These are phyloP conservation scores for Hanseniaspora guilliermondii DNA, from an alignment of 805 yeast species.

Conservation along the genomic window DNA sequence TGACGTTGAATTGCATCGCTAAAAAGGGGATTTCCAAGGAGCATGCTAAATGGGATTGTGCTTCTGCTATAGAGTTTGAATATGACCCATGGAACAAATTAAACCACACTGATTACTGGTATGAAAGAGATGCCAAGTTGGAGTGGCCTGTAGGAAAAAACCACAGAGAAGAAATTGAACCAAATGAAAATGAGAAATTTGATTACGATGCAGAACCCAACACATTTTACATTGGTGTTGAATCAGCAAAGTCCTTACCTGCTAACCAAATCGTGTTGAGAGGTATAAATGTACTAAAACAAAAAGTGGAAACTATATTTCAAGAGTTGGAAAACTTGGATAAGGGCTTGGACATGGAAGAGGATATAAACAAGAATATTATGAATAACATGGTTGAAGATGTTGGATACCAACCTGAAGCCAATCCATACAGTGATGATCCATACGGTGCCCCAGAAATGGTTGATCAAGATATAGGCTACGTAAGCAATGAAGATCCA, in stretches of 20 bases:
- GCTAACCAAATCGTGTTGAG: slow-evolving; percentile 82
- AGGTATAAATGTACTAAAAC: slow-evolving; percentile 74
- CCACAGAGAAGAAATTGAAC: slow-evolving; percentile 93
- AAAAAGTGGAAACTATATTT: slow-evolving; percentile 80
- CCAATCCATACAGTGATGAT: slow-evolving; percentile 15
- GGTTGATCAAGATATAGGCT: slow-evolving; percentile 19
- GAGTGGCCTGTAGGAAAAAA: slow-evolving; percentile 92
- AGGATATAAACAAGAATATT: slow-evolving; percentile 76
- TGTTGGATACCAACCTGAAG: slow-evolving; percentile 30
- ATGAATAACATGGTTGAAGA: slow-evolving; percentile 38
- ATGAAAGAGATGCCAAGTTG: slow-evolving; percentile 69
- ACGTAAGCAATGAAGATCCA: slow-evolving; percentile 23
- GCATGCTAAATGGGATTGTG: slow-evolving; percentile 98
- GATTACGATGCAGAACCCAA: slow-evolving; percentile 75
- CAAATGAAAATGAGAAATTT: slow-evolving; percentile 72
- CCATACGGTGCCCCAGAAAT: slow-evolving; percentile 18
- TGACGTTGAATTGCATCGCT: slow-evolving; percentile 81
- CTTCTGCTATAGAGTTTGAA: slow-evolving; percentile 90
- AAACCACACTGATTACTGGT: slow-evolving; percentile 93
- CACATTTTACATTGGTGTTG: slow-evolving; percentile 77
- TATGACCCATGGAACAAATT: slow-evolving; percentile 98
- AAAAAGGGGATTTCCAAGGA: slow-evolving; percentile 95
- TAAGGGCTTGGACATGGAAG: slow-evolving; percentile 69
- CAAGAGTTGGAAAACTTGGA: slow-evolving; percentile 47
- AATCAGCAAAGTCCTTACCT: slow-evolving; percentile 78